These are phyloP conservation scores for Arctium lappa DNA, from an alignment of 129 eudicot genomes.

Conservation along the genomic window DNA sequence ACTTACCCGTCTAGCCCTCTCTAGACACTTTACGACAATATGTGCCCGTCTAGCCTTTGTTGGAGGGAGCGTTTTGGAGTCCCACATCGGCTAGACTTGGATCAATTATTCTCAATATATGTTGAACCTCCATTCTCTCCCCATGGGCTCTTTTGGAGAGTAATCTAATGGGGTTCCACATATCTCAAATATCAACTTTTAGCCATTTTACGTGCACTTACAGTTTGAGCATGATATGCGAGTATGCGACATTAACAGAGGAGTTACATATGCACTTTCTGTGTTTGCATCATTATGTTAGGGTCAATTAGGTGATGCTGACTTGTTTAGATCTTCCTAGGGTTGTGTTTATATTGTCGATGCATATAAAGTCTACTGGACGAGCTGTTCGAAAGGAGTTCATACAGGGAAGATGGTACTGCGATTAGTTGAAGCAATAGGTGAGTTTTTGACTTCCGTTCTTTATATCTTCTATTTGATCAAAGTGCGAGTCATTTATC, in stretches of 20 bases:
- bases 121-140: no score
- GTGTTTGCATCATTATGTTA: background rate
- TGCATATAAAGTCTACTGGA: conserved; percentile 88
- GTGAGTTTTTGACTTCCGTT: conserved; percentile 45
- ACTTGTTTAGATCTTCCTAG: conserved; percentile 37
- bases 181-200: background rate
- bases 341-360: conserved; percentile 91
- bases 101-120: no score
- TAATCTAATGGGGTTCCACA: no score
- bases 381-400: conserved; percentile 76
- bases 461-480: background rate
- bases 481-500: background rate
- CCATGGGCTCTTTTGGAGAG: no score
- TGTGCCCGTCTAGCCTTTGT: no score
- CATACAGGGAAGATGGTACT: conserved; percentile 96
- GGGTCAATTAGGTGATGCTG: background rate
- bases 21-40: no score
- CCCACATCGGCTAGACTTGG: no score
- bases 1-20: no score
- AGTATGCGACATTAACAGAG: background rate
- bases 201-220: background rate
- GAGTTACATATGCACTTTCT: background rate
- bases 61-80: no score
- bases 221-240: background rate
- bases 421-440: conserved; percentile 89